Conservation (phyloP, 208 protist genomes). For the Leishmania mexicana region DNA sequence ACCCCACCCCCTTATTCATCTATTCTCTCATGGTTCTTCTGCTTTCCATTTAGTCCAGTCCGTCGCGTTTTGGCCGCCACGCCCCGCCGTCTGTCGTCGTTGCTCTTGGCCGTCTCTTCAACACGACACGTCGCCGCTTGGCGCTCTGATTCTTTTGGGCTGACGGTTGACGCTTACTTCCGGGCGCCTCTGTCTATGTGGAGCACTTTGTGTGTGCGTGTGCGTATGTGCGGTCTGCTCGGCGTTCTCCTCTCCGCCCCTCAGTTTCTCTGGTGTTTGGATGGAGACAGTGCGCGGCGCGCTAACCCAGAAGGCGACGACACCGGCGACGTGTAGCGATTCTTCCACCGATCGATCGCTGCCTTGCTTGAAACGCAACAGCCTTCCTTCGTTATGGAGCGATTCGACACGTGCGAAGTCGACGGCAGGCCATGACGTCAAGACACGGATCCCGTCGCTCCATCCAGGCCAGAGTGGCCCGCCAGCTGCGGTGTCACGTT, state of each 20-base stretch:
- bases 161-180: background rate
- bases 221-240: background rate
- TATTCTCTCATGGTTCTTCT: too few relatives aligned
- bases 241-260: background rate
- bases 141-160: background rate
- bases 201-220: background rate
- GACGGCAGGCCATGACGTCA: background rate
- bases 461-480: background rate
- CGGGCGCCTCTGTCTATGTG: background rate
- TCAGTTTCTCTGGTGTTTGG: background rate
- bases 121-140: background rate
- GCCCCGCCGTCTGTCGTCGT: background rate
- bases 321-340: background rate
- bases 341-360: background rate
- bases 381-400: background rate
- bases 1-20: background rate
- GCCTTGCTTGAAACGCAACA: background rate
- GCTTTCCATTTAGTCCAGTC: background rate
- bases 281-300: background rate
- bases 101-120: background rate
- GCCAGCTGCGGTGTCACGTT: background rate
- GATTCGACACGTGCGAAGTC: background rate
- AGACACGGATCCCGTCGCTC: background rate
- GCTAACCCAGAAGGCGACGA: background rate
- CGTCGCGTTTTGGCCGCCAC: background rate